A percentile compares a stretch with the other conserved stretches of the same genome.
phyloP scores from a whole-genome alignment of 1,139 yeast species.

The Scheffersomyces titani region DNA sequence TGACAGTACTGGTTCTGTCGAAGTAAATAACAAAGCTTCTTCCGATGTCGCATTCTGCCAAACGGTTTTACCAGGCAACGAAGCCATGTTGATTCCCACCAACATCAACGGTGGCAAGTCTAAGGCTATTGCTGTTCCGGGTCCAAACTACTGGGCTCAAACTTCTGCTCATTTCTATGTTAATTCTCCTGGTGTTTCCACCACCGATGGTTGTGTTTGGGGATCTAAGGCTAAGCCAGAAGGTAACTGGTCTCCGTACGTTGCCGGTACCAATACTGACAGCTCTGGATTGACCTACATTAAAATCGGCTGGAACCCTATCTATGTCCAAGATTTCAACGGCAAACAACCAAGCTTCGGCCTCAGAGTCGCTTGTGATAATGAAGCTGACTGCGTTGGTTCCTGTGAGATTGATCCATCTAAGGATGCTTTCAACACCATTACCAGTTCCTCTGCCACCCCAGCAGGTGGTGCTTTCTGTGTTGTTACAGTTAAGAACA shows the following conservation, averaged over 20 bases:
- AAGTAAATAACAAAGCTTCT: constrained; percentile 56
- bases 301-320: constrained; percentile 91
- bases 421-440: constrained; percentile 55
- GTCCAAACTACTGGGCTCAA: constrained; percentile 66
- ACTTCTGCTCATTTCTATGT: constrained; percentile 88
- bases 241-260: constrained; percentile 94
- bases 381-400: constrained; percentile 69
- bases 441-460: constrained; percentile 44
- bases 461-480: constrained; percentile 76
- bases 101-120: constrained; percentile 48
- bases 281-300: constrained; percentile 66
- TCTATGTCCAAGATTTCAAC: constrained; percentile 65
- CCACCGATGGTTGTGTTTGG: constrained; percentile 82
- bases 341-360: constrained; percentile 66
- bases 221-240: constrained; percentile 64
- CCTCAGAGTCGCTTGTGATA: constrained; percentile 70
- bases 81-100: constrained; percentile 91
- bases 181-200: constrained; percentile 82
- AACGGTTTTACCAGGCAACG: constrained; percentile 91
- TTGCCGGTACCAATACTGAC: constrained; percentile 87
- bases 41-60: constrained; percentile 80
- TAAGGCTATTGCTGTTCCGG: constrained; percentile 75
- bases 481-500: constrained; percentile 72
- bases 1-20: constrained; percentile 73
- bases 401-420: constrained; percentile 81